Evolutionary conservation across 108 stramenopile genomes (phyloP).

Genomic region (Stephanodiscus minutulus): DNA sequence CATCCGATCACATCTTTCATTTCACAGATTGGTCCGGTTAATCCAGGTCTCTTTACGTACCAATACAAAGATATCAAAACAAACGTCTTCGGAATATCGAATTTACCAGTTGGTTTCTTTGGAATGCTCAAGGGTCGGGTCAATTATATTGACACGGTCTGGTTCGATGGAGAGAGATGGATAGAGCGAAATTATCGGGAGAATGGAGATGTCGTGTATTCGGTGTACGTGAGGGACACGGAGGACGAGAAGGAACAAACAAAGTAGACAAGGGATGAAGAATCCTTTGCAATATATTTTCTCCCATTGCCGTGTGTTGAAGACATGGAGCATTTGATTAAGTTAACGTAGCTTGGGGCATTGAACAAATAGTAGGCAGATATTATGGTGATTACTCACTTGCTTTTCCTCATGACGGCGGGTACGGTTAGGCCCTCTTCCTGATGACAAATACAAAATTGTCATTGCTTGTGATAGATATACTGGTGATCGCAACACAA

Average conservation of each 20-base stretch:
- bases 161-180: slow-evolving; percentile 74
- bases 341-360: too few species aligned
- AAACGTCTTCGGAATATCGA: slow-evolving; percentile 68
- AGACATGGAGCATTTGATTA: too few species aligned
- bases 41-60: slow-evolving; percentile 65
- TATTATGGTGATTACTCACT: too few species aligned
- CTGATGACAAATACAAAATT: too few species aligned
- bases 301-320: too few species aligned
- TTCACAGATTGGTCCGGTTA: slow-evolving; percentile 48
- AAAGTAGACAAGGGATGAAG: background rate
- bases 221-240: slow-evolving; percentile 44
- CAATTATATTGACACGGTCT: slow-evolving; percentile 61
- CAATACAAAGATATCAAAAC: slow-evolving; percentile 70
- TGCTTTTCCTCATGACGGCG: too few species aligned
- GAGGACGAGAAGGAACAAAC: slow-evolving; percentile 24
- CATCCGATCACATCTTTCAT: background rate
- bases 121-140: slow-evolving; percentile 70
- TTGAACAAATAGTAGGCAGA: too few species aligned
- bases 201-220: slow-evolving; percentile 37
- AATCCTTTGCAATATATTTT: background rate
- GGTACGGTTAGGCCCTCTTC: too few species aligned
- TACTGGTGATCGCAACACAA: too few species aligned
- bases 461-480: too few species aligned
- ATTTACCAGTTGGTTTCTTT: slow-evolving; percentile 69
- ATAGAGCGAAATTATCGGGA: slow-evolving; percentile 61